phyloP scores from a whole-genome alignment of 805 yeast genomes.

The Saccharomyces jurei region DNA sequence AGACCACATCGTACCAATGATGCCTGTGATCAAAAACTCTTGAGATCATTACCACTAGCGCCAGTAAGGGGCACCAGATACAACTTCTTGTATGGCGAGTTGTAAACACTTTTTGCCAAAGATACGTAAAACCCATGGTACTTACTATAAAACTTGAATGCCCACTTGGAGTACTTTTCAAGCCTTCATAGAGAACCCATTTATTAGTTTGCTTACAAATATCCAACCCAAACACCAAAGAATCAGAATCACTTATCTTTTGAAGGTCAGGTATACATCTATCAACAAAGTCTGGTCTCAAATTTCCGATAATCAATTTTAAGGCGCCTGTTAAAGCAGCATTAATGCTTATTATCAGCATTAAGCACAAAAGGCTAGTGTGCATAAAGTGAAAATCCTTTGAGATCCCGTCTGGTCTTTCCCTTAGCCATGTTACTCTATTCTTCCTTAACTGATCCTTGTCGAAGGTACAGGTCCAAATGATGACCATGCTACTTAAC shows the following conservation, averaged over 20 bases:
- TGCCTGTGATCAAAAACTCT: conserved; percentile 27
- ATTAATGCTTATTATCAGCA: conserved; percentile 15
- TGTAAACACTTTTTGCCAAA: conserved; percentile 19
- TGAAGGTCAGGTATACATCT: conserved; percentile 19
- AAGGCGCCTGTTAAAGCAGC: conserved; percentile 23
- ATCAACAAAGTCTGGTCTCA: conserved; percentile 26
- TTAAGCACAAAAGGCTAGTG: conserved; percentile 14
- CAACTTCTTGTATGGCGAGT: conserved; percentile 12
- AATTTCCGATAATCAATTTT: conserved; percentile 21
- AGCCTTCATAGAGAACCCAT: conserved; percentile 20
- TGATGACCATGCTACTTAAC: conserved; percentile 3
- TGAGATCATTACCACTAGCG: conserved; percentile 21
- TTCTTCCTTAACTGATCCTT: conserved; percentile 3
- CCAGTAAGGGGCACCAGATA: conserved; percentile 23
- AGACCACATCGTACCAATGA: conserved; percentile 26
- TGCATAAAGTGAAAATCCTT: conserved; percentile 20
- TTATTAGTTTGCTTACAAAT: conserved; percentile 16
- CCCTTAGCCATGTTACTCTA: conserved; percentile 4
- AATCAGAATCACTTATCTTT: conserved; percentile 1
- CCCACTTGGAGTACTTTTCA: conserved; percentile 29
- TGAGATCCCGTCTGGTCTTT: conserved; percentile 14
- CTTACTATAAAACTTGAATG: conserved; percentile 22
- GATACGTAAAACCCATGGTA: conserved; percentile 18
- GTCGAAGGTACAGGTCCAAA: conserved; percentile 13
- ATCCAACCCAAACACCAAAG: conserved; percentile 7